A percentile compares a stretch with the other conserved stretches of the same genome.
Evolutionary conservation across 2,329 filamentous ascomycete species (phyloP).

Genomic region (Colletotrichum sp.): DNA sequence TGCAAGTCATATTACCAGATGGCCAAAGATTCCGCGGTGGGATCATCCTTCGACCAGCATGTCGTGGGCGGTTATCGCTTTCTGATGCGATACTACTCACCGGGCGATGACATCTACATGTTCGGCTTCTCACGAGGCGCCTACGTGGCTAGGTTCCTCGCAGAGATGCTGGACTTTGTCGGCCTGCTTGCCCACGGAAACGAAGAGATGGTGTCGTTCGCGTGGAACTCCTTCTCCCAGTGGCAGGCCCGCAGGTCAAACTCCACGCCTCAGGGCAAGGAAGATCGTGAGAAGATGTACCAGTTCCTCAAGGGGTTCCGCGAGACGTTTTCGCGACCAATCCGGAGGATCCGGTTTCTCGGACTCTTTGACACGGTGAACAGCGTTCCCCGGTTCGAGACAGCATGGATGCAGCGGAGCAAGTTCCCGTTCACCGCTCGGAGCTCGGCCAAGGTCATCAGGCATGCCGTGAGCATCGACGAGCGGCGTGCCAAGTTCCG

Average conservation of each 20-base stretch:
- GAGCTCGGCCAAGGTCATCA: conserved; percentile 64
- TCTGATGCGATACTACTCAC: conserved; percentile 74
- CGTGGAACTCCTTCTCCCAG: conserved; percentile 80
- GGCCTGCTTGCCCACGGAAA: conserved; percentile 82
- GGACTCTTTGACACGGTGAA: conserved; percentile 86
- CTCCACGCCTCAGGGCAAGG: conserved; percentile 37
- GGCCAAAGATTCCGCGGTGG: conserved; percentile 80
- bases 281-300: conserved; percentile 67
- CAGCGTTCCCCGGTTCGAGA: conserved; percentile 78
- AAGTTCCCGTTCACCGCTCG: conserved; percentile 74
- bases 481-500: conserved; percentile 75
- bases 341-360: conserved; percentile 75
- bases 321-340: conserved; percentile 79
- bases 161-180: conserved; percentile 85
- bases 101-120: conserved; percentile 70
- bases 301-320: conserved; percentile 80
- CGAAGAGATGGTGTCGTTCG: conserved; percentile 84
- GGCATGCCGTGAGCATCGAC: conserved; percentile 74
- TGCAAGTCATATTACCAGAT: conserved; percentile 72
- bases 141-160: conserved; percentile 76
- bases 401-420: conserved; percentile 76
- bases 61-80: conserved; percentile 85
- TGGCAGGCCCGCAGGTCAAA: conserved; percentile 67
- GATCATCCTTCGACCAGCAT: conserved; percentile 81
- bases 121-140: conserved; percentile 77